Percentiles rank a stretch among this genome's conserved stretches.
phyloP scores from a whole-genome alignment of 805 yeast species.

The Zygosaccharomyces gambellarensis region DNA sequence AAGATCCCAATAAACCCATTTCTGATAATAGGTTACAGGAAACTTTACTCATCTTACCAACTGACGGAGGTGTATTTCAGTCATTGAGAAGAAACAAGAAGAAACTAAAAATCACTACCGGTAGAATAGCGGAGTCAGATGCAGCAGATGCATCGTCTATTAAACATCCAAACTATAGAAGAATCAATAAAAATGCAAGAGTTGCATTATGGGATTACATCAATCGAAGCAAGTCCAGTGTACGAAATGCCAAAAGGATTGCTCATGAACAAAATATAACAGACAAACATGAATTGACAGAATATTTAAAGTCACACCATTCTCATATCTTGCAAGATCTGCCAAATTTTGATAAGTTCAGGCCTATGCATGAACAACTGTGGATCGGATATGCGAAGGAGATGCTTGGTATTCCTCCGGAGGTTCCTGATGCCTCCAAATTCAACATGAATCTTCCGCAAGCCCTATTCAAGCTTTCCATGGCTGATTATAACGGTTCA shows the following conservation, averaged over 20 bases:
- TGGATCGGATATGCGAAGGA: conserved; percentile 72
- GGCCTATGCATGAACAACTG: conserved; percentile 48
- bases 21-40: conserved; percentile 32
- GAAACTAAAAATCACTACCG: conserved; percentile 12
- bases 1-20: conserved; percentile 29
- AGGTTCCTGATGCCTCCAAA: conserved; percentile 12
- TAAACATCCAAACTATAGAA: conserved; percentile 24
- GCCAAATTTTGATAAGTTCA: conserved; percentile 47
- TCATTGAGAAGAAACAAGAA: conserved; percentile 22
- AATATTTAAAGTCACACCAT: conserved; percentile 21
- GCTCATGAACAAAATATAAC: conserved; percentile 17
- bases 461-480: conserved; percentile 54
- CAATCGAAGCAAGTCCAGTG: conserved; percentile 20
- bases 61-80: conserved; percentile 31
- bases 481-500: conserved; percentile 84
- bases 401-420: conserved; percentile 40
- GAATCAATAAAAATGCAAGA: conserved; percentile 32
- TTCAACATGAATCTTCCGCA: conserved; percentile 25
- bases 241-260: conserved; percentile 27
- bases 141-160: not conserved
- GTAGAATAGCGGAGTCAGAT: conserved; percentile 5
- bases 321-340: conserved; percentile 19
- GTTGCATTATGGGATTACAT: conserved; percentile 29
- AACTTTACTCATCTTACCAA: conserved; percentile 33
- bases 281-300: conserved; percentile 20